Conservation (phyloP, 371 early-diverging fungal genomes). For the Rhizopus delemar region DNA sequence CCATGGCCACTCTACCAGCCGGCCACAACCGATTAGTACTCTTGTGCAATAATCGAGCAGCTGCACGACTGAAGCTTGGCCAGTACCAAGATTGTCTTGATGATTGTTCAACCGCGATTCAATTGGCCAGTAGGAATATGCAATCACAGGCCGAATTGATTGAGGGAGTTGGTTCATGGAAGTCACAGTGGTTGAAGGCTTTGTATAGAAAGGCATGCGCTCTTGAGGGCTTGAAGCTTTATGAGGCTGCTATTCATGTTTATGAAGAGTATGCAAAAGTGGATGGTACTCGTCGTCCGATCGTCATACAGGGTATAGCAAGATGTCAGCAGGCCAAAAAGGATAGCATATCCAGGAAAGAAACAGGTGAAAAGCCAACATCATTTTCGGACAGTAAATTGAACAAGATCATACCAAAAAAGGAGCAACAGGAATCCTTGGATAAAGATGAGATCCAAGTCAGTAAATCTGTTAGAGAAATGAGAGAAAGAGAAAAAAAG, state of each 20-base stretch:
- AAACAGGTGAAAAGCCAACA: neutral
- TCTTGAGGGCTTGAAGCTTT: conserved; percentile 79
- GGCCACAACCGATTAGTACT: conserved; percentile 67
- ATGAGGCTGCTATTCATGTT: conserved; percentile 69
- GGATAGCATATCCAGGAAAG: conserved; percentile 11
- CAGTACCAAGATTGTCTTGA: conserved; percentile 70
- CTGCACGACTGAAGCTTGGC: conserved; percentile 82
- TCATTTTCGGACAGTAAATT: conserved; percentile 27
- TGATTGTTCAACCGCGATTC: conserved; percentile 52
- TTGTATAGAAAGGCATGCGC: conserved; percentile 72
- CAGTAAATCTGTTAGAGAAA: conserved; percentile 62
- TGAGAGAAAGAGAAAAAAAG: conserved; percentile 73
- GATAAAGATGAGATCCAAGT: conserved; percentile 33
- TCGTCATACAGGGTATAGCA: conserved; percentile 50
- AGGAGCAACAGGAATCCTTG: neutral
- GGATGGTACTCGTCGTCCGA: conserved; percentile 40
- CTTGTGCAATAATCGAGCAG: conserved; percentile 86
- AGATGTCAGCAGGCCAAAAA: conserved; percentile 39
- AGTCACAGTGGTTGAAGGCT: conserved; percentile 17
- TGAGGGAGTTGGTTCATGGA: conserved; percentile 11
- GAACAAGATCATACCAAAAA: conserved; percentile 17
- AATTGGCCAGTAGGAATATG: conserved; percentile 10
- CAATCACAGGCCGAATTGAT: conserved; percentile 29
- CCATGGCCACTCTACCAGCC: conserved; percentile 59
- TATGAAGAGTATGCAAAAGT: conserved; percentile 64